Evolutionary conservation across 331 rosid species (phyloP).

Genomic region (Cydonia oblonga): DNA sequence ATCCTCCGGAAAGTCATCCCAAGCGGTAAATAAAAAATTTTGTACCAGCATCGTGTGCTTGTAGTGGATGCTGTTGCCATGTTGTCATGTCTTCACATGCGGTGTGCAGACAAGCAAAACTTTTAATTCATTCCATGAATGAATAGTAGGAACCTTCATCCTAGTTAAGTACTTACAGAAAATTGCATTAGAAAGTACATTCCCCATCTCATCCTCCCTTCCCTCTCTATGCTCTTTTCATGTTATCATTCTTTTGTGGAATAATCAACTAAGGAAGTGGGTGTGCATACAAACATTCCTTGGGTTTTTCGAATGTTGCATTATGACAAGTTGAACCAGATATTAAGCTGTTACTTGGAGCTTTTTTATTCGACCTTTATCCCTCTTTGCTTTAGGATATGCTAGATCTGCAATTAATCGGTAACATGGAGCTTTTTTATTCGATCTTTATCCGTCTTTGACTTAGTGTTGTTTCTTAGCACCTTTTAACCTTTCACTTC

Average conservation of each 20-base stretch:
- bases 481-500: background rate
- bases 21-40: slow-evolving; percentile 33
- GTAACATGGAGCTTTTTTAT: background rate
- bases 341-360: too few species aligned
- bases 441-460: background rate
- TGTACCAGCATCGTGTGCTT: background rate
- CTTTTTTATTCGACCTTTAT: too few species aligned
- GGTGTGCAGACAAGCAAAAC: background rate
- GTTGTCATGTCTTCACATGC: background rate
- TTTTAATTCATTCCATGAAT: background rate
- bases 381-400: too few species aligned
- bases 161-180: background rate
- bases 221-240: background rate
- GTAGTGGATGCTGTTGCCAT: background rate
- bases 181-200: background rate
- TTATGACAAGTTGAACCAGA: too few species aligned
- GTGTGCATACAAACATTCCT: background rate
- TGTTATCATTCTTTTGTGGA: background rate
- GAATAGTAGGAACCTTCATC: background rate
- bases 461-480: background rate
- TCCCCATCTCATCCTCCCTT: background rate
- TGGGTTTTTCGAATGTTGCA: background rate
- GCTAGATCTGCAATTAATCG: background rate
- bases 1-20: slow-evolving; percentile 50
- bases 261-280: background rate